Evolutionary conservation across 2,329 filamentous ascomycete genomes (phyloP).

Genomic region (Aspergillus sp.): DNA sequence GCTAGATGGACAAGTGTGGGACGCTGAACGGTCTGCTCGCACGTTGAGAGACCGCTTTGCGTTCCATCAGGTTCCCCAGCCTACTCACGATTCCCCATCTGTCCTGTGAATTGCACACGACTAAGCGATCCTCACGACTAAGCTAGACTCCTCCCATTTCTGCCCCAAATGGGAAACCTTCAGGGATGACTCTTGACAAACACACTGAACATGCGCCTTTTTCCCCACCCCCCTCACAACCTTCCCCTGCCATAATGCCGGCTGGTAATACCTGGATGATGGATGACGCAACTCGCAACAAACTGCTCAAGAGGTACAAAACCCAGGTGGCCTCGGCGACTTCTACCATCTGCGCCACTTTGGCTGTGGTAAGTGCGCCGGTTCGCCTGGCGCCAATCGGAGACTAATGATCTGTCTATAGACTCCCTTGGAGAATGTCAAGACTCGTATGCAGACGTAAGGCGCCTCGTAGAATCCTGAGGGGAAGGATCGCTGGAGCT

Average conservation of each 20-base stretch:
- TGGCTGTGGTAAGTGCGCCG: conserved; percentile 41
- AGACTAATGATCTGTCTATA: conserved; percentile 19
- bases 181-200: conserved; percentile 38
- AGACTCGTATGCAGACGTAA: conserved; percentile 51
- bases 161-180: conserved; percentile 29
- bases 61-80: conserved; percentile 51
- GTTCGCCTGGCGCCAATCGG: neutral
- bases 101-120: conserved; percentile 6
- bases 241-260: conserved; percentile 32
- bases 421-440: conserved; percentile 49
- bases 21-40: conserved; percentile 50
- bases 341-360: conserved; percentile 44
- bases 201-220: conserved; percentile 41
- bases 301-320: conserved; percentile 44
- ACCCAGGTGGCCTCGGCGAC: conserved; percentile 46
- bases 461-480: conserved; percentile 8
- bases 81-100: conserved; percentile 20
- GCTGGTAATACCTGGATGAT: conserved; percentile 32
- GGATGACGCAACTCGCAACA: conserved; percentile 41
- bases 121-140: conserved; percentile 12
- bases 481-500: neutral
- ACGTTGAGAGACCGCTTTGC: conserved; percentile 50
- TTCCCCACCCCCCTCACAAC: conserved; percentile 31
- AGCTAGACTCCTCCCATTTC: conserved; percentile 8
- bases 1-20: conserved; percentile 47